These are phyloP conservation scores for Pleurotus giganteus DNA, from an alignment of 768 basidiomycete species.

Conservation along the genomic window DNA sequence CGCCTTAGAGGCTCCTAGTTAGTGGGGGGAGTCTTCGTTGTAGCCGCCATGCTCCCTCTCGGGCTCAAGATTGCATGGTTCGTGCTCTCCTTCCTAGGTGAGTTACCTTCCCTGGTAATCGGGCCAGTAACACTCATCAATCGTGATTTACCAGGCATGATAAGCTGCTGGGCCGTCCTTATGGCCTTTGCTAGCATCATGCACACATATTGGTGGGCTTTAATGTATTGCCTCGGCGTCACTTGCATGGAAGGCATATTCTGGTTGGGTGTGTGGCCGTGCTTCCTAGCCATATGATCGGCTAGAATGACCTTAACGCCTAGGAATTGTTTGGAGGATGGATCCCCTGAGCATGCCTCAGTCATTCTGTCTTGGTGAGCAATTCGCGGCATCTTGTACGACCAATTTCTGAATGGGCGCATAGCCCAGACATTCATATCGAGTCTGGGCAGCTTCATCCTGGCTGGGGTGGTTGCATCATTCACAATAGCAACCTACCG, in stretches of 20 bases:
- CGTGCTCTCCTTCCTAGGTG: slow-evolving; percentile 53
- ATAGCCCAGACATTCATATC: slow-evolving; percentile 44
- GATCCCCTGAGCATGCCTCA: slow-evolving; percentile 56
- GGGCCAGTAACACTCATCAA: background rate
- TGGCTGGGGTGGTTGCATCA: slow-evolving; percentile 42
- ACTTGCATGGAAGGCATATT: slow-evolving; percentile 55
- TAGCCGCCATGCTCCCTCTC: slow-evolving; percentile 47
- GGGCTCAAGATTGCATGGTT: slow-evolving; percentile 60
- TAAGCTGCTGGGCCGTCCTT: slow-evolving; percentile 49
- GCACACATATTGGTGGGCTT: slow-evolving; percentile 45
- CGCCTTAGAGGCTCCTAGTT: background rate
- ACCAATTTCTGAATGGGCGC: background rate
- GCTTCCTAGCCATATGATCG: slow-evolving; percentile 1
- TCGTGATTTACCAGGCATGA: slow-evolving; percentile 41
- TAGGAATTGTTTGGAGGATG: slow-evolving; percentile 68
- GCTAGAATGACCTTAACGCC: background rate
- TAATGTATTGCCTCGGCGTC: slow-evolving; percentile 47
- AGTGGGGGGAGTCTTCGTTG: slow-evolving; percentile 2
- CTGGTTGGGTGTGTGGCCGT: slow-evolving; percentile 47
- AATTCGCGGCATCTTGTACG: background rate
- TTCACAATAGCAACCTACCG: slow-evolving; percentile 43
- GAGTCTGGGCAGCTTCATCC: slow-evolving; percentile 39
- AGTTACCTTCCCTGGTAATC: slow-evolving; percentile 14
- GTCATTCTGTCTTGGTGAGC: slow-evolving; percentile 55
- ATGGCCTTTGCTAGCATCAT: slow-evolving; percentile 42